phyloP scores from a whole-genome alignment of 129 eudicot genomes.

The Helianthus tuberosus region DNA sequence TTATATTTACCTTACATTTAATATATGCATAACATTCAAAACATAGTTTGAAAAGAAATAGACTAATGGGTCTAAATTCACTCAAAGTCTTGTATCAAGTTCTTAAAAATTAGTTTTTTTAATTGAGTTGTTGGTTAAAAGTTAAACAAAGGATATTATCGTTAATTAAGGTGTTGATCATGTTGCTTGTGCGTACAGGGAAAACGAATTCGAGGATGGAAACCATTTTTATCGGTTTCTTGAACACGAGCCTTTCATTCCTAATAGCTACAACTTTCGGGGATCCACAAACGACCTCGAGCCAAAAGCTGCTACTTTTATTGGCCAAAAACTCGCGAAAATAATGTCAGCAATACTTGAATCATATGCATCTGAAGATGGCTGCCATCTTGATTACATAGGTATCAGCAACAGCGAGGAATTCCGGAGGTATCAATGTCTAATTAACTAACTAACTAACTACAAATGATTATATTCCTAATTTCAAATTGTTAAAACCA shows the following conservation, averaged over 20 bases:
- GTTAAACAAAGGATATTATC: neutral
- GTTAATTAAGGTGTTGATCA: neutral
- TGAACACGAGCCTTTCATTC: constrained; percentile 87
- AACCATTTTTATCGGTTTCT: constrained; percentile 82
- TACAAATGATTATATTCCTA: neutral
- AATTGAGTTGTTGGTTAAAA: too few relatives aligned
- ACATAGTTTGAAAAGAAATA: too few relatives aligned
- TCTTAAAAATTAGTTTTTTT: too few relatives aligned
- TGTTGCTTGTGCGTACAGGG: constrained; percentile 42
- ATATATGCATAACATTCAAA: too few relatives aligned
- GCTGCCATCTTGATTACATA: constrained; percentile 61
- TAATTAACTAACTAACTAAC: constrained; percentile 5
- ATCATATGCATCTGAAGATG: constrained; percentile 85
- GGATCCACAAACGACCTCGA: constrained; percentile 71
- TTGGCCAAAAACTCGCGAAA: constrained; percentile 62
- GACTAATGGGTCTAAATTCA: too few relatives aligned
- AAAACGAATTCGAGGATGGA: constrained; percentile 84
- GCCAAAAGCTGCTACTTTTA: constrained; percentile 60
- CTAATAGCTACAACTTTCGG: constrained; percentile 80
- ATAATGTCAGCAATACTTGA: constrained; percentile 92
- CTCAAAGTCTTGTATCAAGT: too few relatives aligned
- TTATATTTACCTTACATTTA: too few relatives aligned
- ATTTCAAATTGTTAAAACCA: neutral
- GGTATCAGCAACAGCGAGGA: constrained; percentile 97
- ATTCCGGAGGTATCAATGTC: constrained; percentile 66